Base-by-base conservation (phyloP, 768 basidiomycete genomes). In the Dendrothele bispora region DNA sequence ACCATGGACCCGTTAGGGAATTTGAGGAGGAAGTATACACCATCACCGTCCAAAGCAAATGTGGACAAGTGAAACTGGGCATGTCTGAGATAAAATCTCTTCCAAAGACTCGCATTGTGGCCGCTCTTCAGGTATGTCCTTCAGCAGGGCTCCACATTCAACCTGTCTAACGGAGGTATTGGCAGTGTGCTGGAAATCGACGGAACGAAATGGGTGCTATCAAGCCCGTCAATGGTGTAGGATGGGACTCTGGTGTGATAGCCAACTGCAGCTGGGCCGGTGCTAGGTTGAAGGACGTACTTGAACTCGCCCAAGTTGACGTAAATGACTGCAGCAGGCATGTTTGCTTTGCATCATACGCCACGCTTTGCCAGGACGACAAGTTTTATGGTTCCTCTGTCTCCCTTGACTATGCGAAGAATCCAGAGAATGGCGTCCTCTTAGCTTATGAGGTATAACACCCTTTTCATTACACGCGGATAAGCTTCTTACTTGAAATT, bases 241-340 rank as follows among this genome's bases (percentile, higher is more conserved):
- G 71, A 3, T 87, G 84, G 84, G 70, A 70, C 18, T 81, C 83
- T 48, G 86, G 83, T 17, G 83, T 83, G n/a, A 78, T 85, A 39
- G 79, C 80, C 47, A 88, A 88, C 60, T 79, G 78, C 55, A 71
- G 66, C 48, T 89, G 87, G 86, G 72, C 73, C 3, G 87, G 87
- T 14, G 75, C 78, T 1, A 69, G 72, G 0, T 62, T 89, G 8
- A 70, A 78, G 18, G 79, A 86, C 46, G 55, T 88, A 24, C 72
- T 89, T 49, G 63, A 69, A 8, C 59, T 69, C 32, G 65, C 67
- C 3, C 74, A 75, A 6, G 65, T 83, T 27, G 51, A 55, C 24
- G 36, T 49, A 2, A 59, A 62, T 26, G 26, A 52, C 18, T 62
- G 60, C 18, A 63, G 68, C 17, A 54, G 63, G 29, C 84, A 87